A percentile compares a stretch with the other conserved stretches of the same genome.
Conservation (phyloP, 176 grass and related monocot species). For the Saccharum spontaneum region DNA sequence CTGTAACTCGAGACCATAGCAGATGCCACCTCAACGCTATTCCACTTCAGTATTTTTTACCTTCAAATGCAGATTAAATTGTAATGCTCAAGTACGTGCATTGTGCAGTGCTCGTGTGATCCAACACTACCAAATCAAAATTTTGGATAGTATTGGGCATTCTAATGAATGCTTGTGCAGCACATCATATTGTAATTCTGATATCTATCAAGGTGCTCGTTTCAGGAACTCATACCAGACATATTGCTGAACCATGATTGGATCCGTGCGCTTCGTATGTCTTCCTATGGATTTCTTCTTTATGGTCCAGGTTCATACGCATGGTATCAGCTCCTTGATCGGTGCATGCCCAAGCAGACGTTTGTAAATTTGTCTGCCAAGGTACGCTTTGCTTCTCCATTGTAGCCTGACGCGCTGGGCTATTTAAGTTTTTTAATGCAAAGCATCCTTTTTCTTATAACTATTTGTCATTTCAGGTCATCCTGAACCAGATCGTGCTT, state of each 20-base stretch:
- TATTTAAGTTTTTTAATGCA: not conserved
- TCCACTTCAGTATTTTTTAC: not conserved
- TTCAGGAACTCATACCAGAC: slow-evolving; percentile 58
- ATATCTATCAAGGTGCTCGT: not conserved
- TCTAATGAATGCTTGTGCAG: not conserved
- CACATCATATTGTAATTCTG: slow-evolving; percentile 15
- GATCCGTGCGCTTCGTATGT: slow-evolving; percentile 71
- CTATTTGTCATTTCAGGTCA: slow-evolving; percentile 61
- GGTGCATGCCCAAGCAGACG: slow-evolving; percentile 70
- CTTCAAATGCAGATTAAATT: not conserved
- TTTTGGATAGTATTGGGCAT: not conserved
- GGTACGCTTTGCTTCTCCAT: slow-evolving; percentile 44
- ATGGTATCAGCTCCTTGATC: slow-evolving; percentile 90
- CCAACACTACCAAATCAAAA: not conserved
- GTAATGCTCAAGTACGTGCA: not conserved
- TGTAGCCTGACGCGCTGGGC: not conserved
- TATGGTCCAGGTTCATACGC: slow-evolving; percentile 82
- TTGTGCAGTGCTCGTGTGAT: not conserved
- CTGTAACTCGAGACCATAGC: not conserved
- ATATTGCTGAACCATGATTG: slow-evolving; percentile 77
- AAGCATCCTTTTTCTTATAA: not conserved
- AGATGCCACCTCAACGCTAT: not conserved
- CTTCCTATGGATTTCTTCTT: slow-evolving; percentile 89
- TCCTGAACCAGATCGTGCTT: slow-evolving; percentile 90
- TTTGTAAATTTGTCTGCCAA: slow-evolving; percentile 67